These are phyloP conservation scores for Geotrichum citri-aurantii DNA, from an alignment of 1,139 yeast species.

Conservation along the genomic window DNA sequence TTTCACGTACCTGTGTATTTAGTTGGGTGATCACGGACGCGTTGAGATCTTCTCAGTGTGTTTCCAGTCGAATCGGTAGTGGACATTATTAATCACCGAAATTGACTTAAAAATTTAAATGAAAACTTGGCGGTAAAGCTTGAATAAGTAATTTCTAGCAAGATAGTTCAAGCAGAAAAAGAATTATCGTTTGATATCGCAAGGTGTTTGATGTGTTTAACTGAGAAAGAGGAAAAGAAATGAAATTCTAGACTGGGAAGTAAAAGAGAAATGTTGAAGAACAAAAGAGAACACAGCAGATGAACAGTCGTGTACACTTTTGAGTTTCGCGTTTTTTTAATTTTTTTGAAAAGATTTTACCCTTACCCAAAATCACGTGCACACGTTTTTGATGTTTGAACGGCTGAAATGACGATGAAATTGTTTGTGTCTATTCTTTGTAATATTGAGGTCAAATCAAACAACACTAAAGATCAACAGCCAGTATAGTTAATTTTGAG, in stretches of 20 bases:
- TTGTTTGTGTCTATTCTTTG: too few relatives aligned
- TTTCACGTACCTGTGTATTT: conserved; percentile 7
- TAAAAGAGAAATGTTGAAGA: background rate
- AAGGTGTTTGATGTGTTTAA: background rate
- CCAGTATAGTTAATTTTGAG: too few relatives aligned
- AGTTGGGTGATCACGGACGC: conserved; percentile 7
- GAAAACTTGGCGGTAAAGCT: background rate
- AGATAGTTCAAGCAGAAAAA: background rate
- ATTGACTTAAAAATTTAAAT: too few relatives aligned
- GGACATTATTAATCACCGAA: background rate
- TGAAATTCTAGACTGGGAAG: background rate
- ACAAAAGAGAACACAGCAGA: background rate
- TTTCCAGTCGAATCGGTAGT: background rate
- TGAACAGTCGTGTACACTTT: background rate
- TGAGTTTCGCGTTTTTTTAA: background rate
- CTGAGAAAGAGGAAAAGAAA: background rate
- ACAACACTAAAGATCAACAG: background rate
- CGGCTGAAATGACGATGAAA: background rate
- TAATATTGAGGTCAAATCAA: too few relatives aligned
- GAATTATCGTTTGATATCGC: background rate
- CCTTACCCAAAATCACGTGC: background rate
- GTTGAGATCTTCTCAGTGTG: conserved; percentile 6
- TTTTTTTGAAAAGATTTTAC: background rate
- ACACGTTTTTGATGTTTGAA: background rate
- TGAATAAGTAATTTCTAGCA: background rate